Conservation (phyloP, 1,139 yeast genomes). For the Eremothecium coryli region DNA sequence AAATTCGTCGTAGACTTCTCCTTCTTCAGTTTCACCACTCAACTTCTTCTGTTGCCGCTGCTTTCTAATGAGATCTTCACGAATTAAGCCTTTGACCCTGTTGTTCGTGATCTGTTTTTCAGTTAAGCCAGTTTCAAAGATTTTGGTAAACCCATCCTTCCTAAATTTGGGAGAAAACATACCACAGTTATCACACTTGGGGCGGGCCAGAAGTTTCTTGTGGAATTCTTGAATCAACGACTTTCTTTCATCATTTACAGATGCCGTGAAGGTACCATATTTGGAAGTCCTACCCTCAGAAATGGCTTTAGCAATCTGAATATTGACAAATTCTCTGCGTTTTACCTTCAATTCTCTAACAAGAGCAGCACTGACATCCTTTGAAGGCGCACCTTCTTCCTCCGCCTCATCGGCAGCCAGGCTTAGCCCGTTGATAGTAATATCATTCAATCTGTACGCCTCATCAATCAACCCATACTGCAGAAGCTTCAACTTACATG, state of each 20-base stretch:
- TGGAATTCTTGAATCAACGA: slow-evolving; percentile 65
- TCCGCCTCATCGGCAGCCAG: slow-evolving; percentile 32
- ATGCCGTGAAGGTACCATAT: slow-evolving; percentile 67
- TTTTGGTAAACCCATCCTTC: slow-evolving; percentile 89
- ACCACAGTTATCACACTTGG: slow-evolving; percentile 91
- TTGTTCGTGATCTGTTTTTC: slow-evolving; percentile 77
- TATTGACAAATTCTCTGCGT: slow-evolving; percentile 63
- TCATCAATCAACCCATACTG: slow-evolving; percentile 87
- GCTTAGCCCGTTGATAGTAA: slow-evolving; percentile 35
- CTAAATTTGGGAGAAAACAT: slow-evolving; percentile 91
- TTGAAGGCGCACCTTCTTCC: slow-evolving; percentile 29
- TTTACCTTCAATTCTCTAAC: slow-evolving; percentile 40
- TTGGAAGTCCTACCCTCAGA: slow-evolving; percentile 64
- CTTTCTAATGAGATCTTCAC: slow-evolving; percentile 61
- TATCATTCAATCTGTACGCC: slow-evolving; percentile 59
- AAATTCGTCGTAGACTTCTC: slow-evolving; percentile 29
- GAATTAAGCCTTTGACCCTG: slow-evolving; percentile 65
- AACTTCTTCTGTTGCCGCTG: slow-evolving; percentile 21
- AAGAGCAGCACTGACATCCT: slow-evolving; percentile 33
- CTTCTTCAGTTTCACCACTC: slow-evolving; percentile 20
- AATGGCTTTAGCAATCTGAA: slow-evolving; percentile 64
- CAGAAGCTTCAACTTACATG: slow-evolving; percentile 69
- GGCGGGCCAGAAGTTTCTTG: slow-evolving; percentile 60
- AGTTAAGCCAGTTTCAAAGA: slow-evolving; percentile 76
- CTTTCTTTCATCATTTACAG: slow-evolving; percentile 83